Evolutionary conservation across 495 filamentous ascomycete species (phyloP).

Genomic region (Penicillium robsamsonii): DNA sequence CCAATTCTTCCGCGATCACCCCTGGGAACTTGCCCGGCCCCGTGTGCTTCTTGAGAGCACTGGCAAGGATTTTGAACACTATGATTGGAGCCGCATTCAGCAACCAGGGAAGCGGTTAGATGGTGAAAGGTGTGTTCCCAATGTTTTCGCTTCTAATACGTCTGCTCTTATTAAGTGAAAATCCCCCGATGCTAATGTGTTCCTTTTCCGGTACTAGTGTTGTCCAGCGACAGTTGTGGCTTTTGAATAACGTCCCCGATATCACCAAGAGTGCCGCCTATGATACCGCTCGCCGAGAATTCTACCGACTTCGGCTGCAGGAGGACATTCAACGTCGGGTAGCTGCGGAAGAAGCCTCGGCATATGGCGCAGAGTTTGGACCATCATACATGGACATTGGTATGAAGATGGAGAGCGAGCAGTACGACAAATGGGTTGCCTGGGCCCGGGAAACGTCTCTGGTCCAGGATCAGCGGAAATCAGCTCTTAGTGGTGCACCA

Average conservation of each 20-base stretch:
- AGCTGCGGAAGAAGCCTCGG: slow-evolving; percentile 82
- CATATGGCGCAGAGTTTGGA: slow-evolving; percentile 83
- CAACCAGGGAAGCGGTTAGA: slow-evolving; percentile 78
- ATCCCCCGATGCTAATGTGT: slow-evolving; percentile 20
- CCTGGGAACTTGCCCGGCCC: slow-evolving; percentile 94
- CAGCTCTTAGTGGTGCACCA: slow-evolving; percentile 35
- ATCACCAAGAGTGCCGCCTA: slow-evolving; percentile 71
- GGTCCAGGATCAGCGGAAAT: slow-evolving; percentile 28
- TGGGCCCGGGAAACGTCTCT: slow-evolving; percentile 65
- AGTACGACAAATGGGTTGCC: slow-evolving; percentile 75
- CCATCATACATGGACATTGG: slow-evolving; percentile 68
- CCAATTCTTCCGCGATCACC: slow-evolving; percentile 88
- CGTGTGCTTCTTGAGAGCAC: slow-evolving; percentile 79
- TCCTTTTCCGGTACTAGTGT: slow-evolving; percentile 57
- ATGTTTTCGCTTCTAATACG: not conserved
- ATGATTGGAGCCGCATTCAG: slow-evolving; percentile 78
- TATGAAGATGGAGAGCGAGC: slow-evolving; percentile 75
- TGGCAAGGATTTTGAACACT: slow-evolving; percentile 70
- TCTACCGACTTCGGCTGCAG: slow-evolving; percentile 77
- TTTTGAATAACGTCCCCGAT: slow-evolving; percentile 63
- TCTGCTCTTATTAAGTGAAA: not conserved
- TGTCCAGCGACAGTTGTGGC: slow-evolving; percentile 84
- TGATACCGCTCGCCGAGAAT: slow-evolving; percentile 83
- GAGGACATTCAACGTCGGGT: slow-evolving; percentile 83
- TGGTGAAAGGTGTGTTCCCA: slow-evolving; percentile 71